Base-by-base conservation (phyloP, 2,329 filamentous ascomycete genomes). In the Phyllosticta citrichinensis region DNA sequence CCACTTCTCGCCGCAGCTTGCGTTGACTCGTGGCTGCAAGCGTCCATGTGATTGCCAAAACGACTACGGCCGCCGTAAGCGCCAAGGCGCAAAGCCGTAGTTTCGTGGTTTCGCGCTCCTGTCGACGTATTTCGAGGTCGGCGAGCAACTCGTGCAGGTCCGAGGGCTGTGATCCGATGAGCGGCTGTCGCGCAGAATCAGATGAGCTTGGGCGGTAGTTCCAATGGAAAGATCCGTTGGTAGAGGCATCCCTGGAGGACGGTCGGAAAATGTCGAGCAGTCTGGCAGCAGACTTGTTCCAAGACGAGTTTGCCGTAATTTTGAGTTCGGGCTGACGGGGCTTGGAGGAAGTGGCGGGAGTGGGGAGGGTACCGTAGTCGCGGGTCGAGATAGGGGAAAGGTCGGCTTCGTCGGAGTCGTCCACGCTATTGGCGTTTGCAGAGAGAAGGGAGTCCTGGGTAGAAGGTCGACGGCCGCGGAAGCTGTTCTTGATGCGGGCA, bases 1-100 rank as follows among this genome's bases (percentile, higher is more conserved):
- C 87, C 3, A 93, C 89, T 70, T 89, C 84, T n/a, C 84, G 79
- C 4, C 82, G 79, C 65, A 87, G 79, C 70, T 83, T 87, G 69
- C 84, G 86, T 55, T 83, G 80, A 9, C 88, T 88, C 0, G 89
- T 89, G 14, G 78, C 75, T 33, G 88, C 83, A 47, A 94, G 80
- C 10, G 87, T 78, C 47, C 79, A 79, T 0, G 87, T 83, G 33
- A 93, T 80, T 55, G 81, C 71, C 40, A 91, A 80, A 9, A 93
- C 79, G 6, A 86, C 71, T 40, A 86, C 80, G 0, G 88, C 81
- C 0, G 83, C 80, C 2, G 76, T 73, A 64, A 88, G 80, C 56
- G 69, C 70, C 6, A 88, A 77, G 2, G 84, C 76, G 14, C 74
- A 74, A 35, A 73, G 69, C 2, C 69, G 68, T 5, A 72, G 55